Base-by-base conservation (phyloP, 2,329 filamentous ascomycete genomes). In the Westerdykella aurantiaca region DNA sequence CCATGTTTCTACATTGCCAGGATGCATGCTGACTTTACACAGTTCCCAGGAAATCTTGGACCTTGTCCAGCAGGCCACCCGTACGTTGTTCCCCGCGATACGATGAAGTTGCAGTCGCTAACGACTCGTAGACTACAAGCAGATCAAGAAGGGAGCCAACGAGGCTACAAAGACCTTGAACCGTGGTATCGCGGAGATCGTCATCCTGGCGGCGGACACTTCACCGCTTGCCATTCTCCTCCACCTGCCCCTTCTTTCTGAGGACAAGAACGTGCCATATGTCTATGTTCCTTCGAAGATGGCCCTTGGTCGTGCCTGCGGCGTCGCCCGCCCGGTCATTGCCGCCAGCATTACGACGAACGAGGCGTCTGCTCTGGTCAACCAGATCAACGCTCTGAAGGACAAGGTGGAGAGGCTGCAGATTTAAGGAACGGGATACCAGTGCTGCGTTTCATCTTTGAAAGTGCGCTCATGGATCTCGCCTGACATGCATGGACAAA, bases 331-430 rank as follows among this genome's bases (percentile, higher is more conserved):
- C 46, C 78, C 88, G 44, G 90, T 97, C 49, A 96, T 97, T 60
- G 85, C 88, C 34, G 83, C 82, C 50, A 83, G 79, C 62, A 95
- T 97, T 72, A 96, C 88, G 56, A 89, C 85, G 45, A 70, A 70
- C 56, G 66, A 69, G 47, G 66, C 64, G 29, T 59, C 70, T 62
- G 90, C 96, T 70, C 77, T 97, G 48, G 86, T 84, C 70, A 80
- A 81, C 63, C 88, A 94, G 77, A 96, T 97, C 70, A 80, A 86
- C 60, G 78, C 83, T 53, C 77, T 96, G 64, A 94, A 91, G 78
- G 87, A 94, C 72, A 94, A 95, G 82, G 87, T 97, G 44, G 91
- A 97, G 79, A 81, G 90, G 60, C 79, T 96, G 57, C 89, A 91
- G 76, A 95, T 96, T 74, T 96, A 72, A 48, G 39, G 21, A 23